These are phyloP conservation scores for Phellopilus nigrolimitatus DNA, from an alignment of 1,284 basidiomycete genomes.

Conservation along the genomic window DNA sequence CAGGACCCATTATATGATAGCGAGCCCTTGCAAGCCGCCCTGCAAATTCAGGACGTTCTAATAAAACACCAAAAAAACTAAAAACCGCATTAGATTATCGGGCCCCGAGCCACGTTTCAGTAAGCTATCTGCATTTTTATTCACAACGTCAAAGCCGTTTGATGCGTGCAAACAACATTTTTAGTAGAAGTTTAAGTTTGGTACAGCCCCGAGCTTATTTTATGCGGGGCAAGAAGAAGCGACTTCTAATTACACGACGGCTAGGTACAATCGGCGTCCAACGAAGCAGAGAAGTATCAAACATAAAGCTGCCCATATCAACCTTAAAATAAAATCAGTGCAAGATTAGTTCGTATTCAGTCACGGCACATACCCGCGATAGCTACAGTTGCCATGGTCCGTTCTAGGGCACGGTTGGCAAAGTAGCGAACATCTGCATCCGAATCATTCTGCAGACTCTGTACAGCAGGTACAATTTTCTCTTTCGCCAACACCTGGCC, in stretches of 20 bases:
- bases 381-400: conserved; percentile 31
- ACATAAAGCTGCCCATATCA: neutral
- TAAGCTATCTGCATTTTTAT: too few relatives aligned
- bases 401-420: conserved; percentile 67
- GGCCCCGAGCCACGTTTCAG: too few relatives aligned
- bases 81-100: too few relatives aligned
- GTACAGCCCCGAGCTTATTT: conserved; percentile 15
- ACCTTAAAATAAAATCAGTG: conserved; percentile 13
- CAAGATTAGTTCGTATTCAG: neutral
- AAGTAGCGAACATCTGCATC: conserved; percentile 97
- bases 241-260: conserved; percentile 12
- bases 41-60: too few relatives aligned
- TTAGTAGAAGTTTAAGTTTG: too few relatives aligned
- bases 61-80: too few relatives aligned
- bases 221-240: conserved; percentile 4
- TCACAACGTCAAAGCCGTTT: too few relatives aligned
- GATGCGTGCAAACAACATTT: too few relatives aligned
- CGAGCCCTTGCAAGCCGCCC: too few relatives aligned
- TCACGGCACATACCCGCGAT: conserved; percentile 1
- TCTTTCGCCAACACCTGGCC: conserved; percentile 72
- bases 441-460: conserved; percentile 83
- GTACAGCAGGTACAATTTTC: conserved; percentile 78
- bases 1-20: too few relatives aligned
- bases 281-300: neutral
- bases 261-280: conserved; percentile 14